Evolutionary conservation across 495 filamentous ascomycete genomes (phyloP).

Genomic region (Podospora fimiseda): DNA sequence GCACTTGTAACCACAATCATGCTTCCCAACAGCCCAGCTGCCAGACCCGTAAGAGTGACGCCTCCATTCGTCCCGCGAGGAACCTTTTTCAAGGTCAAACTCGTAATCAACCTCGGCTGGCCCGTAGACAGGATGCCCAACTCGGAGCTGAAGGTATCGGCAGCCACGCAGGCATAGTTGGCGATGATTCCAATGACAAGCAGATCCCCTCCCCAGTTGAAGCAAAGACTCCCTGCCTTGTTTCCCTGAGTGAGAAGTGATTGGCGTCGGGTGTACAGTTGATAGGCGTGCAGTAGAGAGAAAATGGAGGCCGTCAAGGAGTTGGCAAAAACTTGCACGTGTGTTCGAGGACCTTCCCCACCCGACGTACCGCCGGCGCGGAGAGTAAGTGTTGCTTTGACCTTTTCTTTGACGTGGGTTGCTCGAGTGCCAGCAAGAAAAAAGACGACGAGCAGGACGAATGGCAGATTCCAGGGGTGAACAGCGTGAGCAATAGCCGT

Average conservation of each 20-base stretch:
- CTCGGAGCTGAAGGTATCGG: constrained; percentile 94
- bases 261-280: constrained; percentile 44
- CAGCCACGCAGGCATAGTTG: constrained; percentile 85
- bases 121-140: constrained; percentile 80
- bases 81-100: constrained; percentile 64
- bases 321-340: constrained; percentile 89
- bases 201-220: constrained; percentile 47
- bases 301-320: constrained; percentile 71
- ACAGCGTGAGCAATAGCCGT: constrained; percentile 76
- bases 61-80: constrained; percentile 91
- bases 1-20: constrained; percentile 63
- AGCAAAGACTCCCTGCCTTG: constrained; percentile 38
- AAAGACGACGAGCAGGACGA: constrained; percentile 75
- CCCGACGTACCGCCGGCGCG: constrained; percentile 63
- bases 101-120: constrained; percentile 79
- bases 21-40: constrained; percentile 69
- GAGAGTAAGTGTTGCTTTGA: constrained; percentile 76
- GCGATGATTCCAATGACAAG: constrained; percentile 53
- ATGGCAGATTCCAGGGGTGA: constrained; percentile 88
- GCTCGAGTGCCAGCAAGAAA: constrained; percentile 77
- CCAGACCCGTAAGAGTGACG: constrained; percentile 64
- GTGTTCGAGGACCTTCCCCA: constrained; percentile 74
- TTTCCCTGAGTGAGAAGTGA: constrained; percentile 12
- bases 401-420: constrained; percentile 84
- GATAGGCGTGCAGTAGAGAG: constrained; percentile 61